Evolutionary conservation across 2,329 filamentous ascomycete species (phyloP).

Genomic region (Pseudogymnoascus sp.): DNA sequence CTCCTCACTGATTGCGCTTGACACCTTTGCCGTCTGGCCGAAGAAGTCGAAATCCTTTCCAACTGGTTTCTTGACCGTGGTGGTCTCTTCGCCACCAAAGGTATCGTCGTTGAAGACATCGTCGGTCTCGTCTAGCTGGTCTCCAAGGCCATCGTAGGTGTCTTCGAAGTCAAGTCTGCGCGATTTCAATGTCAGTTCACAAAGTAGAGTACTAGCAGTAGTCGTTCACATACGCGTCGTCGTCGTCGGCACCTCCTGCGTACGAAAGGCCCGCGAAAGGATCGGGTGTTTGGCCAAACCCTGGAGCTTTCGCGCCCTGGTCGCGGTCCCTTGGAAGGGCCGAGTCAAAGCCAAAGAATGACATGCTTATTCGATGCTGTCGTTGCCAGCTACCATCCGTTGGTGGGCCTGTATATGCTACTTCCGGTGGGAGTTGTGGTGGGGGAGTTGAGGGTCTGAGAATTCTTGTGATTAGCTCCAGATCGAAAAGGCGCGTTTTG

Average conservation of each 20-base stretch:
- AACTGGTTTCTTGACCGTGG: constrained; percentile 46
- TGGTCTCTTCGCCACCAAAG: constrained; percentile 56
- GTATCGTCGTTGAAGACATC: constrained; percentile 97
- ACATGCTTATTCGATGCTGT: constrained; percentile 49
- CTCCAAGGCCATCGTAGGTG: constrained; percentile 90
- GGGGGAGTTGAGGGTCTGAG: constrained; percentile 3
- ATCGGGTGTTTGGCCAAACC: constrained; percentile 77
- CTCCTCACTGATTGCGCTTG: constrained; percentile 83
- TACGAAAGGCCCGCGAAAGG: constrained; percentile 78
- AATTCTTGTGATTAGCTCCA: constrained; percentile 4
- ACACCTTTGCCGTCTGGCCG: constrained; percentile 80
- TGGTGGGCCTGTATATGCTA: constrained; percentile 5
- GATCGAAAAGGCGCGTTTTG: neutral
- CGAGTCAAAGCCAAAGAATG: constrained; percentile 85
- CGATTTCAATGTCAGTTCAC: constrained; percentile 32
- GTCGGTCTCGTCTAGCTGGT: constrained; percentile 82
- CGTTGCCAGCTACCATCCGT: neutral
- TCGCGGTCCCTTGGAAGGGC: constrained; percentile 54
- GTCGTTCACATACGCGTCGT: constrained; percentile 35
- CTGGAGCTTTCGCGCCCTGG: constrained; percentile 62
- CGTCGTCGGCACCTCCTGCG: constrained; percentile 42
- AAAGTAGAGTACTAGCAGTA: neutral
- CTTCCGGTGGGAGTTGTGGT: neutral
- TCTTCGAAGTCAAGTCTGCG: constrained; percentile 81
- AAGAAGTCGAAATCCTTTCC: constrained; percentile 98